Evolutionary conservation across 164 flowering plant genomes (phyloP).

Genomic region (Berberis vulgaris): DNA sequence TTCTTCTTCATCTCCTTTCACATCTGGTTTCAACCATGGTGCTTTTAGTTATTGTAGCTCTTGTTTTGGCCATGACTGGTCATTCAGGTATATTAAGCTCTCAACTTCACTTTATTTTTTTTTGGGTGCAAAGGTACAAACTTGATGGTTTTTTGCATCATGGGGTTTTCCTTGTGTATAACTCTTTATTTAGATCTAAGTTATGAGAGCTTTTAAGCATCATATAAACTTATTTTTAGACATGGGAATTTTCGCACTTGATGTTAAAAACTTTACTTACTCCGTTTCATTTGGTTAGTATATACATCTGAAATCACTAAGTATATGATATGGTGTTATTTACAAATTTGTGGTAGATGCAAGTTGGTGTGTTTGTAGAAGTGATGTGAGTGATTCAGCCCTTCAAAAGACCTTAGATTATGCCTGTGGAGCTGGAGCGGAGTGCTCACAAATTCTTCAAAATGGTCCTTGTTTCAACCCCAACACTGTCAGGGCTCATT

Average conservation of each 20-base stretch:
- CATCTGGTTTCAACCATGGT: constrained; percentile 14
- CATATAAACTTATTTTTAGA: neutral
- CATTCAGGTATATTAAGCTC: constrained; percentile 17
- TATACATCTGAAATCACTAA: neutral
- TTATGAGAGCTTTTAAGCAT: neutral
- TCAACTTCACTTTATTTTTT: too few relatives aligned
- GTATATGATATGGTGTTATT: neutral
- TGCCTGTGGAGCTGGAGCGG: constrained; percentile 89
- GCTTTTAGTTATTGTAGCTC: constrained; percentile 13
- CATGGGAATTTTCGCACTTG: neutral
- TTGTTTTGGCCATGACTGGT: constrained; percentile 25
- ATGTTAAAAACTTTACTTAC: neutral
- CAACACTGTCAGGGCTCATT: constrained; percentile 63
- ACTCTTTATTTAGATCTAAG: neutral
- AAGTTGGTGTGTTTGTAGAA: constrained; percentile 47
- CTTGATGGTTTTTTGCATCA: neutral
- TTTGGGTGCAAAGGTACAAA: neutral
- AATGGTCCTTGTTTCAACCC: constrained; percentile 62
- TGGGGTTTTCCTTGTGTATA: neutral
- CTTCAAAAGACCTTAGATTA: constrained; percentile 66
- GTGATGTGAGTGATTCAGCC: constrained; percentile 29
- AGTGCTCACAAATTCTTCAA: constrained; percentile 48
- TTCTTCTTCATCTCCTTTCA: neutral
- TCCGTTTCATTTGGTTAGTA: neutral
- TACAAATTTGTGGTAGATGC: constrained; percentile 38